Base-by-base conservation (phyloP, 1,284 basidiomycete species). In the Pisolithus thermaeus region DNA sequence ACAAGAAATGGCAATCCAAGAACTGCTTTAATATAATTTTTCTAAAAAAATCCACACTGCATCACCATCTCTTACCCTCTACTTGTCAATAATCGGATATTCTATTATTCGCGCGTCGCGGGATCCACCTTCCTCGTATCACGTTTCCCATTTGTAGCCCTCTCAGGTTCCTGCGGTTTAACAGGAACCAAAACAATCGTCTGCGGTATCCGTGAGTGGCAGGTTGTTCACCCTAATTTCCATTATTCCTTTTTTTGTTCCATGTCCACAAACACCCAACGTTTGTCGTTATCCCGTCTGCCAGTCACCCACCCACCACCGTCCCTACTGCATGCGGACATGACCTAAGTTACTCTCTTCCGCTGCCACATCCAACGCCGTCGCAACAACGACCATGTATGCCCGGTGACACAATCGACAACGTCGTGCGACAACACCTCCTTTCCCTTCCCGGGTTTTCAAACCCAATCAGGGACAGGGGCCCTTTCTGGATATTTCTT, bases 401-500 rank as follows among this genome's bases (percentile, higher is more conserved):
- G 8, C 39, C 38, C n/a, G 18, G 39, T 23, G 18, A 40, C 22
- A 3, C 39, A 23, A 40, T 40, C 7, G 39, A 18, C 39, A 22
- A 40, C 39, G 39, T 20, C 30, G 30, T 30, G 30, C 36, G 27
- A 23, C 44, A 20, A 46, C 7, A 27, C 25, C 4, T 20, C 44
- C 44, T 30, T n/a, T 18, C 30, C 20, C 20, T 3, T 37, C n/a
- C n/a, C n/a, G 8, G 25, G 5, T 27, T 22, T 18, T 44, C 40
- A 36, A 51, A 35, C 32, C 28, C 51, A 35, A 68, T 35, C 32
- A 87, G 84, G 81, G 51, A 81, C 80, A 61, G 83, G 81, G 50
- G 62, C 77, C 38, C 68, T 84, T 42, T 80, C 83, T 56, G 84
- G 84, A 49, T 84, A 85, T 74, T 72, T 81, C 57, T 87, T 86